phyloP scores from a whole-genome alignment of 2,329 filamentous ascomycete species.

The Fusarium nodosum region DNA sequence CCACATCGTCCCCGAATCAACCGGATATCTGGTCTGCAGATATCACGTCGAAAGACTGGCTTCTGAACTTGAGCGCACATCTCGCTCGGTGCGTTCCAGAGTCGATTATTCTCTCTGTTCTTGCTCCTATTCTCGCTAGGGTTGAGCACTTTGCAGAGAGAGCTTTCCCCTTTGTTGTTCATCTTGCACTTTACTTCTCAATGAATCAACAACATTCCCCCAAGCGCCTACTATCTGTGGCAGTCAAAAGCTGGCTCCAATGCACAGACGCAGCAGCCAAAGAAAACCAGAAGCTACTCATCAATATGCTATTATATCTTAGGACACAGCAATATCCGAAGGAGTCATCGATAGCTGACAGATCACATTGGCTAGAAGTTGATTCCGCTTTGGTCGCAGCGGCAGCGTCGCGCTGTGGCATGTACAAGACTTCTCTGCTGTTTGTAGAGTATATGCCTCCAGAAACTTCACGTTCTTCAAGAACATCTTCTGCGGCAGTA shows the following conservation, averaged over 20 bases:
- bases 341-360: constrained; percentile 83
- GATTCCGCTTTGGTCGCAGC: constrained; percentile 78
- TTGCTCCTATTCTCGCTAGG: constrained; percentile 74
- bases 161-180: constrained; percentile 86
- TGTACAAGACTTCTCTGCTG: constrained; percentile 88
- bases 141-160: constrained; percentile 79
- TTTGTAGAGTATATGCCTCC: constrained; percentile 81
- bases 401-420: constrained; percentile 81
- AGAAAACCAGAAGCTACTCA: constrained; percentile 77
- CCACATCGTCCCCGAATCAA: constrained; percentile 26
- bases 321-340: constrained; percentile 80
- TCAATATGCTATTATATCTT: constrained; percentile 89
- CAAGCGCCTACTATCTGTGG: constrained; percentile 74
- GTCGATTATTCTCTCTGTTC: constrained; percentile 76
- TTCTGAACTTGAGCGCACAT: constrained; percentile 70
- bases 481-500: constrained; percentile 72
- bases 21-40: constrained; percentile 52
- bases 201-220: constrained; percentile 70
- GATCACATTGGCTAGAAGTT: constrained; percentile 87
- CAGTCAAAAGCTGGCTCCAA: constrained; percentile 74
- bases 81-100: constrained; percentile 71
- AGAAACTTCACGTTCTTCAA: constrained; percentile 68
- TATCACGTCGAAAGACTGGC: constrained; percentile 68
- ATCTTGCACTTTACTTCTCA: constrained; percentile 81
- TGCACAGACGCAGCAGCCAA: constrained; percentile 57